Conservation (phyloP, 768 basidiomycete species). For the Rickenella mellea region DNA sequence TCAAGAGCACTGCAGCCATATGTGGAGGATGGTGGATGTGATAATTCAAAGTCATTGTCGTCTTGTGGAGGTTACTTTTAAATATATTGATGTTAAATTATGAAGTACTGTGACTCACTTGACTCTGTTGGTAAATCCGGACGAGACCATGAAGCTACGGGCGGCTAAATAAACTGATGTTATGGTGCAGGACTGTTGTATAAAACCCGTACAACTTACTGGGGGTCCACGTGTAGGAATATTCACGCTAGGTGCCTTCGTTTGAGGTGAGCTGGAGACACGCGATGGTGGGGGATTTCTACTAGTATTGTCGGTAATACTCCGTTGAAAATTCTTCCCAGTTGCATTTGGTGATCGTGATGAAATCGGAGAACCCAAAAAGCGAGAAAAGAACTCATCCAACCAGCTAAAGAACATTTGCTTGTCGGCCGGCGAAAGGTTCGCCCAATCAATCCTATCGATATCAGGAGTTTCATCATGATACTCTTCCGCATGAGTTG, state of each 20-base stretch:
- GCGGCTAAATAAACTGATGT: background rate
- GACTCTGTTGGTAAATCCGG: background rate
- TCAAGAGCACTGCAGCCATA: slow-evolving; percentile 31
- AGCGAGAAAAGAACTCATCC: slow-evolving; percentile 67
- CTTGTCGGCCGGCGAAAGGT: slow-evolving; percentile 60
- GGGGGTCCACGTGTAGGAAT: background rate
- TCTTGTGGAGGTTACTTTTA: background rate
- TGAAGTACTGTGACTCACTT: background rate
- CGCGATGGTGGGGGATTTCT: too few species aligned
- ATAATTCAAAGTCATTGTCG: slow-evolving; percentile 17
- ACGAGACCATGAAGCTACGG: background rate
- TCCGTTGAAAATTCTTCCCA: too few species aligned
- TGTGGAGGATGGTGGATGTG: slow-evolving; percentile 23
- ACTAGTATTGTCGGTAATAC: too few species aligned
- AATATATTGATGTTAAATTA: background rate
- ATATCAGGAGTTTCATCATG: background rate
- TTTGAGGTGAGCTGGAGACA: too few species aligned
- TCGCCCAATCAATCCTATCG: slow-evolving; percentile 52
- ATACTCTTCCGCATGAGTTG: background rate
- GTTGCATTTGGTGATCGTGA: slow-evolving; percentile 5
- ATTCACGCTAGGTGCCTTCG: background rate
- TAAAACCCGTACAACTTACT: background rate
- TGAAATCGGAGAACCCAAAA: slow-evolving; percentile 17
- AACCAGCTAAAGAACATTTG: slow-evolving; percentile 68
- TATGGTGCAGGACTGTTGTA: too few species aligned